phyloP scores from a whole-genome alignment of 164 flowering plant species.

The Chimonanthus praecox region DNA sequence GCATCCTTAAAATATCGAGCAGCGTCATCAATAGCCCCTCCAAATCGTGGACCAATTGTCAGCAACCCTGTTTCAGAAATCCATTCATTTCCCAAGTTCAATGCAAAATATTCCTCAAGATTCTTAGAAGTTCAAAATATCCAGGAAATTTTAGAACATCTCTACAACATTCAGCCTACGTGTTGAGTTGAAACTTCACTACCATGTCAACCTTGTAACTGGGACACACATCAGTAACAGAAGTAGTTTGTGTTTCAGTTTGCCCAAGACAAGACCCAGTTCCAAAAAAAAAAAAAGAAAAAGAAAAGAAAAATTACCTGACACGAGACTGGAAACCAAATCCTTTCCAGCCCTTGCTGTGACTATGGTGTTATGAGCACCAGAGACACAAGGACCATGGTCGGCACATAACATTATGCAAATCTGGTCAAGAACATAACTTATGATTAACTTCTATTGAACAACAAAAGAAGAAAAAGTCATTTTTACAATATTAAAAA shows the following conservation, averaged over 20 bases:
- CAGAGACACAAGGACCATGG: constrained; percentile 99
- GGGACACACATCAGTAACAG: too few species aligned
- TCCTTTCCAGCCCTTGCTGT: constrained; percentile 99
- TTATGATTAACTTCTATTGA: not conserved
- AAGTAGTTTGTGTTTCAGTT: too few species aligned
- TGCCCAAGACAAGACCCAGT: too few species aligned
- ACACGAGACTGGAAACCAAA: constrained; percentile 91
- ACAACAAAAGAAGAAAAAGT: not conserved
- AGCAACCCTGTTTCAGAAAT: constrained; percentile 64
- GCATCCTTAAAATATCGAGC: constrained; percentile 98
- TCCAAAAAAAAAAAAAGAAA: too few species aligned
- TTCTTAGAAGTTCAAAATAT: too few species aligned
- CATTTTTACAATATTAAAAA: too few species aligned
- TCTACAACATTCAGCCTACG: too few species aligned
- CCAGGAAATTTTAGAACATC: too few species aligned
- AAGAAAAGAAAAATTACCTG: constrained; percentile 40
- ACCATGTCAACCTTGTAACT: too few species aligned
- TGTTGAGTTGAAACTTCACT: too few species aligned
- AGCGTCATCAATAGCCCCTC: constrained; percentile 99
- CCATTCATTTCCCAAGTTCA: not conserved
- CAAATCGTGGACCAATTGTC: constrained; percentile 98
- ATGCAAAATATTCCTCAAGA: not conserved
- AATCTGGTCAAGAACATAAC: constrained; percentile 43
- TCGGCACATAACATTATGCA: constrained; percentile 99
- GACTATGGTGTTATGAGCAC: constrained; percentile 98